Evolutionary conservation across 257 asterid species (phyloP).

Genomic region (Jasminum sambac): DNA sequence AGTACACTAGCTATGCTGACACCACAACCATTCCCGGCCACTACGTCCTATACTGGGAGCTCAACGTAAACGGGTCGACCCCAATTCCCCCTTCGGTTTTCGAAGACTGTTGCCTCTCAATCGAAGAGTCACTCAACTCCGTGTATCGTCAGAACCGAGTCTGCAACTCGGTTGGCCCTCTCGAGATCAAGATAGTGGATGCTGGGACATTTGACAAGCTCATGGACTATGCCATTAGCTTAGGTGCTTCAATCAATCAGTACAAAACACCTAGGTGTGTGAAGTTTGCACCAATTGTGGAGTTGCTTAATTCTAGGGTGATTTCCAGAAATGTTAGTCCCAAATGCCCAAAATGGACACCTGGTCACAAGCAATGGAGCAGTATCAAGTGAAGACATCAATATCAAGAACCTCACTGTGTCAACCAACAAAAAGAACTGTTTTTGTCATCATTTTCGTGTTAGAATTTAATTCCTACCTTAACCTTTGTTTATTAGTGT

Average conservation of each 20-base stretch:
- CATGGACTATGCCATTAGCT: constrained; percentile 85
- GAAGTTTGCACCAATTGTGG: constrained; percentile 72
- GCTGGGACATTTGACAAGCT: constrained; percentile 83
- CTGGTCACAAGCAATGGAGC: constrained; percentile 74
- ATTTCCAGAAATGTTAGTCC: constrained; percentile 67
- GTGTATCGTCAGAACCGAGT: constrained; percentile 84
- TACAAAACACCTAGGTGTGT: constrained; percentile 92
- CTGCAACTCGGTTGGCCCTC: constrained; percentile 75
- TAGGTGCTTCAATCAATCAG: constrained; percentile 90
- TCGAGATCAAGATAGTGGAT: constrained; percentile 82
- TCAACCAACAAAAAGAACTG: constrained; percentile 22
- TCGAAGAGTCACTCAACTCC: constrained; percentile 79
- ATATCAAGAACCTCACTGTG: neutral
- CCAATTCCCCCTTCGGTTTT: constrained; percentile 76
- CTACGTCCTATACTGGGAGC: constrained; percentile 87
- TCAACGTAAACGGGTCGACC: constrained; percentile 43
- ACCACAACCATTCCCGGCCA: constrained; percentile 70
- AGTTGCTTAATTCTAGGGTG: constrained; percentile 64
- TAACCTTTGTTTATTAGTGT: constrained; percentile 34
- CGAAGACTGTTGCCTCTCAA: constrained; percentile 79
- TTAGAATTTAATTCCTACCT: constrained; percentile 34
- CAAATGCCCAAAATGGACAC: constrained; percentile 76
- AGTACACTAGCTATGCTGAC: constrained; percentile 87
- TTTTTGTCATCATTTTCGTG: constrained; percentile 45
- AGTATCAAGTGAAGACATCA: constrained; percentile 32